These are phyloP conservation scores for Talaromyces sp. DNA, from an alignment of 2,329 filamentous ascomycete species.

Conservation along the genomic window DNA sequence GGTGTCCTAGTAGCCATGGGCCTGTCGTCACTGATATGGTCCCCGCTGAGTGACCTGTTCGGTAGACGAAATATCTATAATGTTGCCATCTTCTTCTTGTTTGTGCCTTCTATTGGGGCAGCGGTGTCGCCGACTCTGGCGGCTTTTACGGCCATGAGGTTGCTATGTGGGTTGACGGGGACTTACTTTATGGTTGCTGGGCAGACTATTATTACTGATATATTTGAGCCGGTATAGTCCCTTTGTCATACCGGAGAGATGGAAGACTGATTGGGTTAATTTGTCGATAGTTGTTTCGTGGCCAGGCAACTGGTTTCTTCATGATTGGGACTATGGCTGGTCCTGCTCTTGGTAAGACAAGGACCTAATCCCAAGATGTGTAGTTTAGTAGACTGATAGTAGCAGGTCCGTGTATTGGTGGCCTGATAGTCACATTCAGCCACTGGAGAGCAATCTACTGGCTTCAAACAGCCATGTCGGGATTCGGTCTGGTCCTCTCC, in stretches of 20 bases:
- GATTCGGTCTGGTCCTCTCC: slow-evolving; percentile 54
- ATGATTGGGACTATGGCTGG: slow-evolving; percentile 41
- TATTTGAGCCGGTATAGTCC: slow-evolving; percentile 32
- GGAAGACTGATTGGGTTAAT: no score
- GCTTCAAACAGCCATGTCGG: slow-evolving; percentile 66
- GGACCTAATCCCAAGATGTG: no score
- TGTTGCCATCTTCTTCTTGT: slow-evolving; percentile 28
- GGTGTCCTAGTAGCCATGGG: slow-evolving; percentile 37
- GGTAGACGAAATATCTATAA: slow-evolving; percentile 31
- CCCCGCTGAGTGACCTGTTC: slow-evolving; percentile 24
- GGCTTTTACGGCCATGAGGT: slow-evolving; percentile 33
- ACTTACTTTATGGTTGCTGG: slow-evolving; percentile 39
- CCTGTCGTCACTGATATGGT: slow-evolving; percentile 35
- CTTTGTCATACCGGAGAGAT: no score
- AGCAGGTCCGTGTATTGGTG: slow-evolving; percentile 55
- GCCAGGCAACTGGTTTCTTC: slow-evolving; percentile 43
- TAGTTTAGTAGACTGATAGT: not conserved
- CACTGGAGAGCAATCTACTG: slow-evolving; percentile 74
- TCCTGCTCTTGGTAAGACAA: slow-evolving; percentile 36
- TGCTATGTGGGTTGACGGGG: slow-evolving; percentile 33
- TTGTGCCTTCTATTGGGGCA: slow-evolving; percentile 29
- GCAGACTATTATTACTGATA: slow-evolving; percentile 37
- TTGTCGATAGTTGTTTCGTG: slow-evolving; percentile 31
- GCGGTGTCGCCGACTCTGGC: slow-evolving; percentile 28
- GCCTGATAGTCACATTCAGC: slow-evolving; percentile 70